Evolutionary conservation across 225 moss, liverwort and hornwort genomes (phyloP), one percentile per base, ranked within the genome.

Genomic region (Bryoerythrophyllum caledonicum): DNA sequence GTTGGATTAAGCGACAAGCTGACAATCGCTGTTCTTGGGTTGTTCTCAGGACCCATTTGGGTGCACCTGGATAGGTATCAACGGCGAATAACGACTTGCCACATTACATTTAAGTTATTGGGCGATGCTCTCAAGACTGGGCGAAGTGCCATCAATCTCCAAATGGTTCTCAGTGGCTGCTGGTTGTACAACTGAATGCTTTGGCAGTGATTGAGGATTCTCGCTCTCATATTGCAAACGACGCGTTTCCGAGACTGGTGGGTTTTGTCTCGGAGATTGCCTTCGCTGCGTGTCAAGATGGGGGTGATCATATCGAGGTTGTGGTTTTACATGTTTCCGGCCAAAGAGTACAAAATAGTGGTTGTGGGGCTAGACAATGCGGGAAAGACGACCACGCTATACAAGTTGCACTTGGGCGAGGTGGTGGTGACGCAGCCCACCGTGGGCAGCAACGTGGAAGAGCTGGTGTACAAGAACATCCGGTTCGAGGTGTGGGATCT

Each of bases 401-500:
- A 93, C 72, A 93, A 93, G 84, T 81, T 93, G 75, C 93, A 93
- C 69, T 76, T 93, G 85, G 93, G 93, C n/a, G 93, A 93, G 76
- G 93, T 93, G 66, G 93, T 93, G 35, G 89, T 91, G 63, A 93
- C 93, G 34, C 91, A 93, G 80, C 93, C 93, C 6, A 93, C 93
- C 56, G 93, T 91, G 12, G 93, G 93, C 79, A 93, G 93, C 79
- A 93, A 93, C 63, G 93, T 93, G 30, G 93, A 93, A 73, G 91
- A 93, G 72, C 91, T 93, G 55, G 82, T 84, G 34, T 91, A 93
- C 84, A 91, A 93, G 81, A 93, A 93, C 70, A 87, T 93, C 30
- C 85, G 93, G 21, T 93, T 93, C 73, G 91, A 93, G 81, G 91
- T 93, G 14, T 93, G 93, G 93, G 93, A 93, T 85, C 86, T 93